Evolutionary conservation across 257 asterid genomes (phyloP).

Genomic region (Fraxinus cuspidata): DNA sequence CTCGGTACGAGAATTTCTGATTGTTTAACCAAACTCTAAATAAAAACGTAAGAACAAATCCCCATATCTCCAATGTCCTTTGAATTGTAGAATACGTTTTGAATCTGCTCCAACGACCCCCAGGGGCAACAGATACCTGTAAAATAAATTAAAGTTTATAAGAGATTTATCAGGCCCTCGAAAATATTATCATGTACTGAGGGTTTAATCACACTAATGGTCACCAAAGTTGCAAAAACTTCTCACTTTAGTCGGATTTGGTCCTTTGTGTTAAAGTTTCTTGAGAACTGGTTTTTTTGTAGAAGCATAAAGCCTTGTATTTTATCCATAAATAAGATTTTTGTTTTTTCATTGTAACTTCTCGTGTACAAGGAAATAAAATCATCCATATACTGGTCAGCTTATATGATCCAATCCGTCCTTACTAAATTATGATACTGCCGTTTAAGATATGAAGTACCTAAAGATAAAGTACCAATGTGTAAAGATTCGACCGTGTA

Average conservation of each 20-base stretch:
- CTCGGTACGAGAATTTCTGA: constrained; percentile 83
- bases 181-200: constrained; percentile 1
- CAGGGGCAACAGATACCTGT: constrained; percentile 95
- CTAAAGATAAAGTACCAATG: not conserved
- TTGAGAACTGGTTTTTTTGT: not conserved
- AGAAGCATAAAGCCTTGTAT: not conserved
- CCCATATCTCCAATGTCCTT: constrained; percentile 97
- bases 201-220: not conserved
- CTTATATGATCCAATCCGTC: not conserved
- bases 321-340: not conserved
- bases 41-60: constrained; percentile 76
- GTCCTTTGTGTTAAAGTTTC: too few relatives aligned
- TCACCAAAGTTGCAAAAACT: not conserved
- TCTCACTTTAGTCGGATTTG: not conserved
- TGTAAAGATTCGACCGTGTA: not conserved
- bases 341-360: not conserved
- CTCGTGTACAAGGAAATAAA: not conserved
- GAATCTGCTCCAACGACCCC: constrained; percentile 96
- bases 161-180: constrained; percentile 7
- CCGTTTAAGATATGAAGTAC: not conserved
- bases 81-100: constrained; percentile 94
- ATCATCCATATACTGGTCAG: not conserved
- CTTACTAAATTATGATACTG: not conserved
- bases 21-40: constrained; percentile 86
- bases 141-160: constrained; percentile 12